Evolutionary conservation across 73 alveolate species (phyloP).

Genomic region (Paramecium tetraurelia): DNA sequence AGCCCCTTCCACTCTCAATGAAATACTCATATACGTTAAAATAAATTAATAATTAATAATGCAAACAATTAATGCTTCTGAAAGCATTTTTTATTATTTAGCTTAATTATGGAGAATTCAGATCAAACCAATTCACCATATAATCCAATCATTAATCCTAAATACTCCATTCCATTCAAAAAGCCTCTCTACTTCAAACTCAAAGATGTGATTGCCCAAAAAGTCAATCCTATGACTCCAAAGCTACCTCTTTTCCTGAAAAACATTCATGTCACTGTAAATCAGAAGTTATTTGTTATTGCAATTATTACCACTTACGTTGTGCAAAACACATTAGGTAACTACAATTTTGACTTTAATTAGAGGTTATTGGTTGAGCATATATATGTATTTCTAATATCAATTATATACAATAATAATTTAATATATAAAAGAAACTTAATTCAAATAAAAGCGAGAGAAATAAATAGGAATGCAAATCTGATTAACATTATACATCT

Average conservation of each 20-base stretch:
- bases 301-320: neutral
- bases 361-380: neutral
- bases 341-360: neutral
- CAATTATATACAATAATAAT: neutral
- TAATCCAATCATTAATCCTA: neutral
- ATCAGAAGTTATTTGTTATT: neutral
- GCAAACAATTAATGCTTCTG: neutral
- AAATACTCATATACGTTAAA: slow-evolving; percentile 11
- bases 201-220: neutral
- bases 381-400: neutral
- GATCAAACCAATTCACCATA: neutral
- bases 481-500: too few relatives aligned
- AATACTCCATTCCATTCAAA: neutral
- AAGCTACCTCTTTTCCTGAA: neutral
- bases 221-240: neutral
- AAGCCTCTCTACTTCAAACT: neutral
- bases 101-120: neutral
- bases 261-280: neutral
- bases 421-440: neutral
- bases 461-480: too few relatives aligned
- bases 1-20: slow-evolving; percentile 15
- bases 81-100: neutral
- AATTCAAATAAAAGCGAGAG: too few relatives aligned
- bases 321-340: neutral
- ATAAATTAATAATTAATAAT: neutral